Base-by-base conservation (phyloP, 352 stramenopile species). In the Saprolegnia parasitica region DNA sequence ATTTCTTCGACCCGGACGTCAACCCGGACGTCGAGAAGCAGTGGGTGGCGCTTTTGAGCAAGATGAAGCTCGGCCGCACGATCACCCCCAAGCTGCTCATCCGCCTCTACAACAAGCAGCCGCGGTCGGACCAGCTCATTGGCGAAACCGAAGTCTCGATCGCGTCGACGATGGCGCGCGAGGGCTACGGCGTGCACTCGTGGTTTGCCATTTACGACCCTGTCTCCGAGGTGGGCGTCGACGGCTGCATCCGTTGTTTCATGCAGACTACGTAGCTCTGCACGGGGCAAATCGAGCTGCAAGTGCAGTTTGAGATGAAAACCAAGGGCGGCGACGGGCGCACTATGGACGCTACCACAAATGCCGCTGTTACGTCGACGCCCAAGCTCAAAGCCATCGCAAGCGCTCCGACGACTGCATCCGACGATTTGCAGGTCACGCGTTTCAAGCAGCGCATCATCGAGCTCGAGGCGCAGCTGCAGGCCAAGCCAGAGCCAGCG, bases 81-180 rank as follows among this genome's bases (percentile, higher is more conserved):
- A 74, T 95, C 45, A 93, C 86, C 0, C 85, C 86, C 0, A 89
- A 89, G 68, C 67, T 93, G 4, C 39, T 79, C 0, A 68, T 93
- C 63, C 78, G 81, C 46, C 80, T 95, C 15, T 70, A 70, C 63
- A 91, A 81, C 47, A 87, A 86, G 39, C 83, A 91, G 29, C 37
- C 72, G 0, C 91, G 90, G 65, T 79, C 78, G 0, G 85, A 95
- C 47, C 78, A 79, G 26, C 67, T 93, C 20, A 65, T 95, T 24
- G 86, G 86, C 1, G 83, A 90, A 61, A 90, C 83, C 45, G 78
- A 93, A 65, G 75, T 95, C 32, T 88, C 84, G 1, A 72, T 93
- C 9, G 78, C 80, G 1, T 90, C 84, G 37, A 83, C 84, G 9
- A 84, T 95, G 23, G 74, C 83, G 0, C 78, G 81, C 24, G 84